Base-by-base conservation (phyloP, 192 early-diverging fungal species). In the Backusella psychrophila region DNA sequence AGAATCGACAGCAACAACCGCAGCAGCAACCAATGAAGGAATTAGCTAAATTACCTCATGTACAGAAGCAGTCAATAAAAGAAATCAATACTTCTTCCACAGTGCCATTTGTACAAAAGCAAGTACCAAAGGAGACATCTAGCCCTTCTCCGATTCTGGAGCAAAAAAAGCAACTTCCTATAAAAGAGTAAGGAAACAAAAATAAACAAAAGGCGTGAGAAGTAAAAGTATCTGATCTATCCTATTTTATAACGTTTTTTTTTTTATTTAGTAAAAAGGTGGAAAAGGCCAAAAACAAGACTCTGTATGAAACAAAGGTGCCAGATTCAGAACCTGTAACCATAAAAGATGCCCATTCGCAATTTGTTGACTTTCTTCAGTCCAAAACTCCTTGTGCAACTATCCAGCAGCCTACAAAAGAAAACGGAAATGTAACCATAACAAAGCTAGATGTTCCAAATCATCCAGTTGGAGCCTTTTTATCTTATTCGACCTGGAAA, bases 401-500 rank as follows among this genome's bases (percentile, higher is more conserved):
- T n/a, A 31, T 46, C 12, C 36, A 72, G 31, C 39, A 72, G 42
- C 41, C 70, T 19, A 31, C 29, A 33, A 44, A 52, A 33, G 44
- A 33, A 36, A 77, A 77, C 34, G 70, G 68, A 21, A 21, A 63
- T 12, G 80, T 81, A 9, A 77, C 80, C 21, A 72, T 83, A 0
- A 77, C 71, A 9, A 80, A 85, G 1, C 39, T 81, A 11, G 82
- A 83, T 29, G 66, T 71, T 12, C 82, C 83, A 5, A 82, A 77
- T 4, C 82, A 85, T 71, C 75, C 78, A 12, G 69, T 77, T 1
- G 84, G 82, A 0, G 82, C 79, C 39, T 72, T 83, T 66, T 76
- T 80, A 41, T 80, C 82, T 38, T 81, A 87, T 26, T 74, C 83
- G 34, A 34, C 78, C 1, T 87, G 84, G 76, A 75, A 84, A 35